Evolutionary conservation across 805 yeast species (phyloP).

Genomic region (Nakazawaea laoshanensis): DNA sequence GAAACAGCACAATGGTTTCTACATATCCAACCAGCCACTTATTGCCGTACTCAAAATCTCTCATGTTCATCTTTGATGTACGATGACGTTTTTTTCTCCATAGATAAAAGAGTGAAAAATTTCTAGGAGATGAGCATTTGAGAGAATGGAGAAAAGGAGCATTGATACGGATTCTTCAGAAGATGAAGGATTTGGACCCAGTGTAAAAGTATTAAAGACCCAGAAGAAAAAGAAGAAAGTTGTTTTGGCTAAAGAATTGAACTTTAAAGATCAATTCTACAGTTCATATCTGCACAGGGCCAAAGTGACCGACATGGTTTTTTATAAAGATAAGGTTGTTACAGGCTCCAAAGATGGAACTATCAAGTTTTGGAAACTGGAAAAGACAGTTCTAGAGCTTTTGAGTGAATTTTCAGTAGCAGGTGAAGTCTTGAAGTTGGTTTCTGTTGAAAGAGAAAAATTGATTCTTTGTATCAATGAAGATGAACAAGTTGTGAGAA

Average conservation of each 20-base stretch:
- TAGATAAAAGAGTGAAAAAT: too few relatives aligned
- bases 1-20: too few relatives aligned
- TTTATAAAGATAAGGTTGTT: constrained; percentile 13
- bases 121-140: too few relatives aligned
- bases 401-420: too few relatives aligned
- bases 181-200: constrained; percentile 9
- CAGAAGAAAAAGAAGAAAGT: neutral
- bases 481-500: constrained; percentile 15
- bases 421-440: too few relatives aligned
- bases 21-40: too few relatives aligned
- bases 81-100: too few relatives aligned
- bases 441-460: constrained; percentile 16
- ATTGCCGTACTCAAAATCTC: too few relatives aligned
- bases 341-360: constrained; percentile 24
- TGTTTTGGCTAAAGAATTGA: constrained; percentile 2
- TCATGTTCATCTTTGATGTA: too few relatives aligned
- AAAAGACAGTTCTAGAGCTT: too few relatives aligned
- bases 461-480: constrained; percentile 19
- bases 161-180: neutral
- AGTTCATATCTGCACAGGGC: constrained; percentile 12
- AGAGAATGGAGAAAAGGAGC: neutral
- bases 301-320: constrained; percentile 1
- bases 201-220: neutral
- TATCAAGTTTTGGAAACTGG: constrained; percentile 24
- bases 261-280: constrained; percentile 2